phyloP scores from a whole-genome alignment of 2,329 filamentous ascomycete species.

The Xylaria sp. region DNA sequence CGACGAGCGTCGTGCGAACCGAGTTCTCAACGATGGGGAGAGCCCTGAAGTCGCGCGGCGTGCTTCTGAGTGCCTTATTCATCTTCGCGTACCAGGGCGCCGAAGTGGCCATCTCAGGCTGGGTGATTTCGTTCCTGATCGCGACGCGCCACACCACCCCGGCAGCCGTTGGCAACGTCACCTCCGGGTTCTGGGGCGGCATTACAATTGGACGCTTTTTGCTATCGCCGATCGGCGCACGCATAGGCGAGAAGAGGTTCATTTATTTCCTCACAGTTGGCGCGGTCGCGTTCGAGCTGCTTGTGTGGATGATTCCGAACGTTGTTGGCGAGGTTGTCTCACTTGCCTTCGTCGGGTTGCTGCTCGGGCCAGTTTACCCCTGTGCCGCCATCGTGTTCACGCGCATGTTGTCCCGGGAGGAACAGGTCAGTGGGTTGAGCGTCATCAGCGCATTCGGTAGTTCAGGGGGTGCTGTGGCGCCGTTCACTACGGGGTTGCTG shows the following conservation, averaged over 20 bases:
- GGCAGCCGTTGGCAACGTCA: constrained; percentile 71
- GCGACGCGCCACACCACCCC: constrained; percentile 64
- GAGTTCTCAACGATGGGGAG: constrained; percentile 42
- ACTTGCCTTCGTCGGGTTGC: constrained; percentile 63
- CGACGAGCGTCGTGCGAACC: constrained; percentile 4
- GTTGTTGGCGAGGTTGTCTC: constrained; percentile 65
- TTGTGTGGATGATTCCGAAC: constrained; percentile 74
- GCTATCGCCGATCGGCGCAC: constrained; percentile 60
- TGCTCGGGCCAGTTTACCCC: constrained; percentile 76
- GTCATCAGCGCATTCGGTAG: constrained; percentile 66
- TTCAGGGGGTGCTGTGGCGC: constrained; percentile 61
- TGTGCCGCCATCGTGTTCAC: constrained; percentile 63
- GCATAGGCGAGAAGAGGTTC: constrained; percentile 64
- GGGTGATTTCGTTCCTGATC: constrained; percentile 83
- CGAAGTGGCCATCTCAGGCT: constrained; percentile 77
- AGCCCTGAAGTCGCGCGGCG: constrained; percentile 49
- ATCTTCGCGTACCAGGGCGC: constrained; percentile 83
- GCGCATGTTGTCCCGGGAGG: constrained; percentile 50
- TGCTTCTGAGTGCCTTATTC: constrained; percentile 71
- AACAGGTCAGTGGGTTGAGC: constrained; percentile 59
- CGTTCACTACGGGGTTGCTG: constrained; percentile 60
- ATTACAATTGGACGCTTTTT: constrained; percentile 72
- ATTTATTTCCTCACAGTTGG: constrained; percentile 59
- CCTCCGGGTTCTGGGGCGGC: constrained; percentile 64
- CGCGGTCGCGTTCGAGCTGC: constrained; percentile 62